Evolutionary conservation across 345 rosid species (phyloP).

Genomic region (Citrus maxima): DNA sequence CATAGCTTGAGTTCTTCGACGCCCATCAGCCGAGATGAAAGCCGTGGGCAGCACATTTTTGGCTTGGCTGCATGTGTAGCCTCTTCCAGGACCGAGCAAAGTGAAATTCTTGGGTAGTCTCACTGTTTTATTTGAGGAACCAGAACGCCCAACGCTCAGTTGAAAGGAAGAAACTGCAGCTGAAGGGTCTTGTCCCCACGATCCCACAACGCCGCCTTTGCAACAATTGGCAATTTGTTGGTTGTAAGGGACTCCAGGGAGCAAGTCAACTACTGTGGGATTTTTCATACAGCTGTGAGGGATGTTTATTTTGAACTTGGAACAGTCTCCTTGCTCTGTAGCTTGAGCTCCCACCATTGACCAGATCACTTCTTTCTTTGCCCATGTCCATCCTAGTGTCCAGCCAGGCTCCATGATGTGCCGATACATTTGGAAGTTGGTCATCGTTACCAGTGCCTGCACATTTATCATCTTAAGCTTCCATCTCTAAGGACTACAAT

Average conservation of each 20-base stretch:
- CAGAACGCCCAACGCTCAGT: conserved; percentile 41
- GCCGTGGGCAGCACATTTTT: conserved; percentile 24
- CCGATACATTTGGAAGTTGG: conserved; percentile 43
- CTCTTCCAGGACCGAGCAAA: conserved; percentile 38
- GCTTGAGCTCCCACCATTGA: conserved; percentile 47
- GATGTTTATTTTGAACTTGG: conserved; percentile 45
- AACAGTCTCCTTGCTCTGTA: conserved; percentile 49
- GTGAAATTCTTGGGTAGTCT: conserved; percentile 48
- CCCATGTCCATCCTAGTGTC: conserved; percentile 48
- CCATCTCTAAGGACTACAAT: background rate
- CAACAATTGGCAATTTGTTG: conserved; percentile 47
- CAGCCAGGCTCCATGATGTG: conserved; percentile 46
- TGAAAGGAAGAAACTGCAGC: conserved; percentile 39
- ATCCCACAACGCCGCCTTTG: conserved; percentile 40
- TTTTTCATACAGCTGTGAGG: conserved; percentile 41
- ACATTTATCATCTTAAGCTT: conserved; percentile 1
- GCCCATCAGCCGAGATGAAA: conserved; percentile 33
- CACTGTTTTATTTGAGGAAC: conserved; percentile 42
- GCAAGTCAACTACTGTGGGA: conserved; percentile 46
- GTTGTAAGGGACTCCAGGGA: conserved; percentile 41
- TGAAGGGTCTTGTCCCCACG: conserved; percentile 39
- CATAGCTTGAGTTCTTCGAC: conserved; percentile 34
- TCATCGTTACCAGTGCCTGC: conserved; percentile 42
- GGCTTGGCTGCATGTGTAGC: conserved; percentile 48
- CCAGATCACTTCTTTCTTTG: conserved; percentile 50